These are phyloP conservation scores for Gastroboletus turbinatus DNA, from an alignment of 1,284 basidiomycete genomes.

Conservation along the genomic window DNA sequence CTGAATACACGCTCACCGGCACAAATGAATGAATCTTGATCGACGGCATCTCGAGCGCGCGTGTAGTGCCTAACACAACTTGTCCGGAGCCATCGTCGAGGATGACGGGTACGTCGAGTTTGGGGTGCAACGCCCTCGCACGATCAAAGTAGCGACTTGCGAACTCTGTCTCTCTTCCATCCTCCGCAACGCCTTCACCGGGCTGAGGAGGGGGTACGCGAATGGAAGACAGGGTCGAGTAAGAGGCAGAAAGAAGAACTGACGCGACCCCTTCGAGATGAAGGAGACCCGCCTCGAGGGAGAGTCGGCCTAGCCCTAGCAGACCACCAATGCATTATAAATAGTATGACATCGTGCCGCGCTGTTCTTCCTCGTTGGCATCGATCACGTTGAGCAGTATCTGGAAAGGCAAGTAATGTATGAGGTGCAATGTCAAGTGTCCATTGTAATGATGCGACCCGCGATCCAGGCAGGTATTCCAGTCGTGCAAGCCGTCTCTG, in stretches of 20 bases:
- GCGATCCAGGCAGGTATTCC: conserved; percentile 55
- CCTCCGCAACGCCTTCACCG: conserved; percentile 55
- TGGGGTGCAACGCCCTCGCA: conserved; percentile 55
- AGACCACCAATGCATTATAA: conserved; percentile 62
- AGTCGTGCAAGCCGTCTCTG: conserved; percentile 44
- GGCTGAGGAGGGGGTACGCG: conserved; percentile 52
- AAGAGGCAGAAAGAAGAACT: conserved; percentile 63
- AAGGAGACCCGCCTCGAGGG: conserved; percentile 71
- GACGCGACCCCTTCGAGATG: conserved; percentile 74
- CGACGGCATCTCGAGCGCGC: conserved; percentile 62
- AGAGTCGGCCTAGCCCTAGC: conserved; percentile 64
- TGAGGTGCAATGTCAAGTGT: conserved; percentile 49
- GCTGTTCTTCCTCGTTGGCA: conserved; percentile 37
- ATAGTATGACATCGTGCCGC: conserved; percentile 60
- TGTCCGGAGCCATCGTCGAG: conserved; percentile 47
- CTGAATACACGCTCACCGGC: conserved; percentile 37
- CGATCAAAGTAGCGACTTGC: conserved; percentile 70
- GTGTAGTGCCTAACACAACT: conserved; percentile 11
- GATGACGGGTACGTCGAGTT: conserved; percentile 64
- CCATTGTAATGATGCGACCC: conserved; percentile 50
- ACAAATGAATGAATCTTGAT: conserved; percentile 46
- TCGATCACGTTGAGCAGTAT: conserved; percentile 39
- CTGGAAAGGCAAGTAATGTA: conserved; percentile 63
- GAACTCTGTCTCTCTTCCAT: conserved; percentile 68
- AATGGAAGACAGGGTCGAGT: conserved; percentile 71